phyloP scores from a whole-genome alignment of 345 rosid species.

The Eucalyptus albens region DNA sequence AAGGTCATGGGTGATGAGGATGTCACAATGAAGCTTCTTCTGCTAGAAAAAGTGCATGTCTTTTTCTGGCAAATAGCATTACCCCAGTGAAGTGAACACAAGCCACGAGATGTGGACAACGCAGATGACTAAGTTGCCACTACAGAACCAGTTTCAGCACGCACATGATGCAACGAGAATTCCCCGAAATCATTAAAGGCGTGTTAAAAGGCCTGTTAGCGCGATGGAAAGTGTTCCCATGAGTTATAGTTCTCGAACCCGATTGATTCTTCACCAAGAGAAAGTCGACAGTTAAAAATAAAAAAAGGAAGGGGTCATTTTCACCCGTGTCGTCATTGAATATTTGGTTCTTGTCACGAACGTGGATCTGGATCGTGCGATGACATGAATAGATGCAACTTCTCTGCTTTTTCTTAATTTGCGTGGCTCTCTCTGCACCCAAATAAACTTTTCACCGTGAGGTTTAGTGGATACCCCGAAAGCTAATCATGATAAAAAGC shows the following conservation, averaged over 20 bases:
- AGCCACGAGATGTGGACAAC: neutral
- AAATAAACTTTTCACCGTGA: neutral
- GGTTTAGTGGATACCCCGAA: neutral
- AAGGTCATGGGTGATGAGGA: neutral
- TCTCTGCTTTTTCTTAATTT: neutral
- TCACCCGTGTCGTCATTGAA: neutral
- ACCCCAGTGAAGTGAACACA: neutral
- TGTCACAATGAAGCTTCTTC: neutral
- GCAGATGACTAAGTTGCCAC: constrained; percentile 5
- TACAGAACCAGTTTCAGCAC: neutral
- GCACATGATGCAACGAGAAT: neutral
- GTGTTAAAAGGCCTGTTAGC: neutral
- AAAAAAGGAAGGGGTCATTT: neutral
- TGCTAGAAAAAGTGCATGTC: neutral
- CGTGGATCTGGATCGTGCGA: neutral
- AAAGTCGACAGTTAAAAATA: neutral
- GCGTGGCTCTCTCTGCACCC: neutral
- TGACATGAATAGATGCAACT: neutral
- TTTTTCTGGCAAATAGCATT: neutral
- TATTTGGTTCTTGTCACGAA: neutral
- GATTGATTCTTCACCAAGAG: neutral
- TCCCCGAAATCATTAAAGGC: neutral
- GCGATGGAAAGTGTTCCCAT: neutral
- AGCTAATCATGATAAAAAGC: neutral
- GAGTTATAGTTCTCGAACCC: neutral